Conservation (phyloP, 768 basidiomycete species). For the Suillus discolor region DNA sequence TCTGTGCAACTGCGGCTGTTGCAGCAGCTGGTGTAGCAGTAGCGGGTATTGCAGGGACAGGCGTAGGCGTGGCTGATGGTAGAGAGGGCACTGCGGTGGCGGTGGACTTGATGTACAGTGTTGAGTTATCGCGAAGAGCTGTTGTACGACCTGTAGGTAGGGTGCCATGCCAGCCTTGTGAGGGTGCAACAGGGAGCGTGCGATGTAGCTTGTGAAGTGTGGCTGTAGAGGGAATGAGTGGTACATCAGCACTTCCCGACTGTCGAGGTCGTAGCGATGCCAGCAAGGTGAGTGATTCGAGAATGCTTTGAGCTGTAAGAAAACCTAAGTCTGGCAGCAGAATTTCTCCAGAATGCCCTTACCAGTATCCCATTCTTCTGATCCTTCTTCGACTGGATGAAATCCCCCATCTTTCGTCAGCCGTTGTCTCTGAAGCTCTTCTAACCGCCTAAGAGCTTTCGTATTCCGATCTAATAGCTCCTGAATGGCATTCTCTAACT, state of each 20-base stretch:
- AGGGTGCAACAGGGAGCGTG: conserved; percentile 61
- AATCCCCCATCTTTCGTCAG: conserved; percentile 49
- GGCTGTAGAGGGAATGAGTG: conserved; percentile 64
- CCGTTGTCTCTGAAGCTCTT: conserved; percentile 64
- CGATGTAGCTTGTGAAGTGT: conserved; percentile 72
- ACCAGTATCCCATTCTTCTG: conserved; percentile 88
- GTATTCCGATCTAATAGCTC: conserved; percentile 69
- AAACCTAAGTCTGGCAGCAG: conserved; percentile 18
- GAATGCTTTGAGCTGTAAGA: conserved; percentile 65
- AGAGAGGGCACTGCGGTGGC: conserved; percentile 35
- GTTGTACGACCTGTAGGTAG: conserved; percentile 56
- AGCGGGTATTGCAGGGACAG: conserved; percentile 33
- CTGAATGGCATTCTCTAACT: conserved; percentile 70
- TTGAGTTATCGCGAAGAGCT: conserved; percentile 76
- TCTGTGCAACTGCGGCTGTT: conserved; percentile 28
- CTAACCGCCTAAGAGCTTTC: conserved; percentile 62
- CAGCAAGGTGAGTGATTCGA: conserved; percentile 68
- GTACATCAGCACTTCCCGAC: conserved; percentile 40
- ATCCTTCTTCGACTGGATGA: conserved; percentile 58
- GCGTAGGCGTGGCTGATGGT: conserved; percentile 35
- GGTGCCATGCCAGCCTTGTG: conserved; percentile 75
- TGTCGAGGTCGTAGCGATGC: conserved; percentile 71
- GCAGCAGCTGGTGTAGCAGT: conserved; percentile 24
- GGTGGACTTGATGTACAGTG: conserved; percentile 62
- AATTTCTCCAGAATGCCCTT: conserved; percentile 26